Conservation (phyloP, 306 rosid species). For the Sindora glabra region DNA sequence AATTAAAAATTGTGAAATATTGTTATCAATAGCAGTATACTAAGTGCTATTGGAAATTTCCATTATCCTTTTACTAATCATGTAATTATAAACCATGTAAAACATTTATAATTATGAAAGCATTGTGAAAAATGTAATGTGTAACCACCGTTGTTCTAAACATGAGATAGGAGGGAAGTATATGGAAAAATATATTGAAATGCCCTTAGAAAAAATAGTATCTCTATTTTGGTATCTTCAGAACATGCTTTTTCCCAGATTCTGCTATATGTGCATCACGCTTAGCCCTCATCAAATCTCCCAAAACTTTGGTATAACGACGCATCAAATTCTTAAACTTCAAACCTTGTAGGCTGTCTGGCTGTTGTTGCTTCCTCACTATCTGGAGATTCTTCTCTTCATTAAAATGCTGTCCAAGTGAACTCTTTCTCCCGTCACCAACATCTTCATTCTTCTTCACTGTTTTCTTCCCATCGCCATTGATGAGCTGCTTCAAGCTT, state of each 20-base stretch:
- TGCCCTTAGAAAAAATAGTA: not conserved
- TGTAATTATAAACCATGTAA: too few species aligned
- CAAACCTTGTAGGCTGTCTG: constrained; percentile 41
- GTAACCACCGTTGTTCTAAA: too few species aligned
- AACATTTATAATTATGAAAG: too few species aligned
- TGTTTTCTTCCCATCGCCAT: constrained; percentile 18
- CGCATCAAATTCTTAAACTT: constrained; percentile 66
- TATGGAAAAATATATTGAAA: not conserved
- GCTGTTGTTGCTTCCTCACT: constrained; percentile 41
- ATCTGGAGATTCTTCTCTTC: constrained; percentile 64
- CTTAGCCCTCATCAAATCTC: constrained; percentile 46
- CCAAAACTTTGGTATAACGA: constrained; percentile 65
- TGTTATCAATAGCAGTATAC: too few species aligned
- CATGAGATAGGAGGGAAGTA: not conserved
- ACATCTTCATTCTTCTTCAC: not conserved
- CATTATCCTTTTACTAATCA: too few species aligned
- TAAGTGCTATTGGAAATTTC: too few species aligned
- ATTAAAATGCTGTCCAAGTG: constrained; percentile 60
- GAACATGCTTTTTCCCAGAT: constrained; percentile 35
- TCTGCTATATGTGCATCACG: constrained; percentile 44
- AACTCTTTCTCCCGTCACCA: constrained; percentile 25
- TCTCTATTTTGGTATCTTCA: constrained; percentile 28
- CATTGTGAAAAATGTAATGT: too few species aligned
- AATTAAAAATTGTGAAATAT: too few species aligned
- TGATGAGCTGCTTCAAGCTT: constrained; percentile 72